Percentiles rank a stretch among this genome's conserved stretches.
phyloP scores from a whole-genome alignment of 2,329 filamentous ascomycete genomes.

The Kalmusia sp. region DNA sequence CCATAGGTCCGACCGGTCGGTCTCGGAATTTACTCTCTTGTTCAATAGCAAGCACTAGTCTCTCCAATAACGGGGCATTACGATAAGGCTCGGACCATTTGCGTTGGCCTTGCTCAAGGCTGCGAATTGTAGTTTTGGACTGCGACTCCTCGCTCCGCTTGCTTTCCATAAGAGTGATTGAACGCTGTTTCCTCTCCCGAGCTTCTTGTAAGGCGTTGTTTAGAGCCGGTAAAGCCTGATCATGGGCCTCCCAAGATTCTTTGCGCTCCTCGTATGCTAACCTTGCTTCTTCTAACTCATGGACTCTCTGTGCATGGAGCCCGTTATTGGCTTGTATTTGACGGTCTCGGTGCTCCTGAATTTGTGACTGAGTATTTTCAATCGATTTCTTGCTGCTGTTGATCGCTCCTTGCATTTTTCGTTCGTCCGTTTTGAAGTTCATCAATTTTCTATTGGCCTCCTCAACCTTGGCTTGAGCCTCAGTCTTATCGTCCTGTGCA shows the following conservation, averaged over 20 bases:
- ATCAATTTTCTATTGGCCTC: conserved; percentile 61
- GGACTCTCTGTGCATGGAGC: conserved; percentile 67
- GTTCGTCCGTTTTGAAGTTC: conserved; percentile 65
- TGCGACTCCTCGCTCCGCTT: conserved; percentile 59
- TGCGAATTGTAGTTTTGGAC: conserved; percentile 59
- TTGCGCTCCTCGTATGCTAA: conserved; percentile 56
- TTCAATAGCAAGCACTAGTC: conserved; percentile 72
- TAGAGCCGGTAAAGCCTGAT: conserved; percentile 42
- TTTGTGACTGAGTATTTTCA: conserved; percentile 51
- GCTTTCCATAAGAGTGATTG: conserved; percentile 35
- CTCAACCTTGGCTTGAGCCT: conserved; percentile 61
- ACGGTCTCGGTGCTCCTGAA: conserved; percentile 64
- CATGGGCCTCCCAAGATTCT: conserved; percentile 51
- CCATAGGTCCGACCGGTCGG: conserved; percentile 84
- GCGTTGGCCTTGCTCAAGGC: conserved; percentile 63
- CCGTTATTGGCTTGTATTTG: conserved; percentile 72
- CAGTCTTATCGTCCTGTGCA: conserved; percentile 55
- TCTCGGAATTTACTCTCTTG: conserved; percentile 72
- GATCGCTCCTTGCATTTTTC: conserved; percentile 67
- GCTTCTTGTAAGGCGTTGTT: conserved; percentile 45
- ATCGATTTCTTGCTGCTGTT: conserved; percentile 58
- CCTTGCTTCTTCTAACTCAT: conserved; percentile 66
- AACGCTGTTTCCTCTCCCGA: conserved; percentile 18
- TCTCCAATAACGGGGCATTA: conserved; percentile 59
- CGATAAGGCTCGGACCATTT: conserved; percentile 71